Evolutionary conservation across 2,329 filamentous ascomycete species (phyloP).

Genomic region (Diplodia sapinea): DNA sequence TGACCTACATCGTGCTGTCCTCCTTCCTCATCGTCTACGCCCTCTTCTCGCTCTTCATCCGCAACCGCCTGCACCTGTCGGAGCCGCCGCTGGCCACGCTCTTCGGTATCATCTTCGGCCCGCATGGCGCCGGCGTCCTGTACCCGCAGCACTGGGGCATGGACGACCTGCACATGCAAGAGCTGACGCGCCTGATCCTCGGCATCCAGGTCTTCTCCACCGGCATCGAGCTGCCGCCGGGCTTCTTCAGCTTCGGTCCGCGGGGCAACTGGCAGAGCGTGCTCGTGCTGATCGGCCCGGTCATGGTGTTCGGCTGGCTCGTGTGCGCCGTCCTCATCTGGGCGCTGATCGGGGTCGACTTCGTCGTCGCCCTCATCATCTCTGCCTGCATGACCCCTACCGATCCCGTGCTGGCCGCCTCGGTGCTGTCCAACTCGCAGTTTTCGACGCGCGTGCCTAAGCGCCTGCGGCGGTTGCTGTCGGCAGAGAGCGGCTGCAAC

Average conservation of each 20-base stretch:
- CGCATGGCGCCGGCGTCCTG: slow-evolving; percentile 48
- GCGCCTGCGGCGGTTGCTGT: slow-evolving; percentile 58
- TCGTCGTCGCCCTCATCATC: slow-evolving; percentile 57
- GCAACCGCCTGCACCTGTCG: slow-evolving; percentile 56
- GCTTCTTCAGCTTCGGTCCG: slow-evolving; percentile 49
- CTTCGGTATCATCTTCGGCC: slow-evolving; percentile 54
- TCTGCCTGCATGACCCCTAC: slow-evolving; percentile 63
- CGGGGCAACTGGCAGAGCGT: slow-evolving; percentile 57
- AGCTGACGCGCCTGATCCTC: slow-evolving; percentile 53
- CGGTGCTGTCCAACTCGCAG: slow-evolving; percentile 59
- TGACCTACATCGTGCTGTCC: slow-evolving; percentile 53
- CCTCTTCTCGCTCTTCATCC: slow-evolving; percentile 54
- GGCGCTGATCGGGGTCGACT: slow-evolving; percentile 54
- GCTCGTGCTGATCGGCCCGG: slow-evolving; percentile 56
- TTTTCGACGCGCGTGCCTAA: slow-evolving; percentile 60
- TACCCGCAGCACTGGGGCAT: slow-evolving; percentile 52
- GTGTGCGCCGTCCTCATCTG: slow-evolving; percentile 56
- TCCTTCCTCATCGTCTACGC: slow-evolving; percentile 55
- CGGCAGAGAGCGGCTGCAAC: slow-evolving; percentile 62
- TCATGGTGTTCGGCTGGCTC: slow-evolving; percentile 59
- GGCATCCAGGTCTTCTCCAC: slow-evolving; percentile 52
- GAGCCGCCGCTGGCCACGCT: slow-evolving; percentile 56
- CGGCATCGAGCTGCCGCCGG: slow-evolving; percentile 48
- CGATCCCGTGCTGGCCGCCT: slow-evolving; percentile 62
- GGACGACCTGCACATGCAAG: slow-evolving; percentile 50